Conservation (phyloP, 106 monocot genomes). For the Dendrobium huoshanense region DNA sequence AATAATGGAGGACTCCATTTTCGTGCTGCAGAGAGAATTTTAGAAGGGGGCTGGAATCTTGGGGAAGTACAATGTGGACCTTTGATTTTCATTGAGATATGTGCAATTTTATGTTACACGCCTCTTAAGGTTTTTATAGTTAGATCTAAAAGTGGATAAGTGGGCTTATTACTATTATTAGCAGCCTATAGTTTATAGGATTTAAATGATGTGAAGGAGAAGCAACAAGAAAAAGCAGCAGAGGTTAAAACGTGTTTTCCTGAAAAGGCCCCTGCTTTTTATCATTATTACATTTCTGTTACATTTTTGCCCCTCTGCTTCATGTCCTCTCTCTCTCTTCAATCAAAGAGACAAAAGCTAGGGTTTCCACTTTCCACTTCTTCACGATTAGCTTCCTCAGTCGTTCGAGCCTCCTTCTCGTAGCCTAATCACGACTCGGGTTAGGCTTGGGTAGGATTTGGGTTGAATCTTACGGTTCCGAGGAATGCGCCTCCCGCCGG, state of each 20-base stretch:
- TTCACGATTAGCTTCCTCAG: background rate
- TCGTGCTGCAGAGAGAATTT: background rate
- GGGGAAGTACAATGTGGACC: background rate
- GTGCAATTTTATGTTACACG: background rate
- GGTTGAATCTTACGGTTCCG: background rate
- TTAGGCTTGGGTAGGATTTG: background rate
- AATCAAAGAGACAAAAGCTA: background rate
- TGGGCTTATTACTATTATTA: background rate
- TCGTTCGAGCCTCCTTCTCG: background rate
- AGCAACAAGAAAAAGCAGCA: background rate
- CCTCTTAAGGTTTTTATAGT: background rate
- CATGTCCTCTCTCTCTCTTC: background rate
- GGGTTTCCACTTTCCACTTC: background rate
- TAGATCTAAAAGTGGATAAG: background rate
- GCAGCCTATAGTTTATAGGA: background rate
- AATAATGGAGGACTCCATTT: background rate
- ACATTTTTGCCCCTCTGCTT: background rate
- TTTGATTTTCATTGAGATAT: background rate
- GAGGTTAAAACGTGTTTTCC: background rate
- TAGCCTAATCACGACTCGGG: background rate
- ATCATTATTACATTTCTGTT: background rate
- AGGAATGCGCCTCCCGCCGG: constrained; percentile 12
- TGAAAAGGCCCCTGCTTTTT: background rate
- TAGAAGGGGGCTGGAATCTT: background rate
- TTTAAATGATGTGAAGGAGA: background rate